Conservation (phyloP, 2,329 filamentous ascomycete species). For the Hypoxylon sp. region DNA sequence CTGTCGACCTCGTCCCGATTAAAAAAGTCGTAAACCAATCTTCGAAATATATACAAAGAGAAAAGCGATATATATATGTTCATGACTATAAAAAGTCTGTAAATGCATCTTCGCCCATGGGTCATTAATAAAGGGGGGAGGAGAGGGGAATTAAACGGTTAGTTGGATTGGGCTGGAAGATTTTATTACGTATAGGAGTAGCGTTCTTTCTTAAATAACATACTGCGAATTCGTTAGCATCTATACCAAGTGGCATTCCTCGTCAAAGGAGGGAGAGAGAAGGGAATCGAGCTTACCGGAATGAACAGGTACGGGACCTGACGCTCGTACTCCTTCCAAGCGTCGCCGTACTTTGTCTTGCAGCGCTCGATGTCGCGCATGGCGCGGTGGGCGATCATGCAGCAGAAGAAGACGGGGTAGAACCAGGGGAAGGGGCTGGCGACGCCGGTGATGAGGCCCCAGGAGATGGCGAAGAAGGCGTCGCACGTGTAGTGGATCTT, state of each 20-base stretch:
- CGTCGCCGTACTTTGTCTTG: constrained; percentile 79
- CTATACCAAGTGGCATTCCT: not conserved
- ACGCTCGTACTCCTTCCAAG: constrained; percentile 82
- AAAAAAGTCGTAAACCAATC: constrained; percentile 18
- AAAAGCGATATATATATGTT: constrained; percentile 10
- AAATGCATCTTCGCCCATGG: not conserved
- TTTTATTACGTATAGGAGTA: not conserved
- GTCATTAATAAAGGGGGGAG: not conserved
- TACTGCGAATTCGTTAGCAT: constrained; percentile 10
- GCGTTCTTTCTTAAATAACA: constrained; percentile 21
- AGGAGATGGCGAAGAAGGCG: constrained; percentile 57
- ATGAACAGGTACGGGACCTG: constrained; percentile 85
- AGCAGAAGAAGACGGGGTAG: constrained; percentile 81
- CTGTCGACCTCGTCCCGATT: constrained; percentile 14
- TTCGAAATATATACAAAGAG: constrained; percentile 35
- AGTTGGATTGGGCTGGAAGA: too few species aligned
- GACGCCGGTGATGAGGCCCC: constrained; percentile 62
- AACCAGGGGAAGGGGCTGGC: constrained; percentile 86
- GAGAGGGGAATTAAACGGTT: not conserved
- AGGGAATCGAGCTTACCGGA: constrained; percentile 49
- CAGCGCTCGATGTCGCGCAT: constrained; percentile 79
- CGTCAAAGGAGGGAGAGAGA: too few species aligned
- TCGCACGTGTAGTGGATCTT: constrained; percentile 65
- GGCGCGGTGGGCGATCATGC: constrained; percentile 83
- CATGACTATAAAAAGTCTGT: not conserved